Evolutionary conservation across 192 early-diverging fungal species (phyloP).

Genomic region (Coemansia furcata): DNA sequence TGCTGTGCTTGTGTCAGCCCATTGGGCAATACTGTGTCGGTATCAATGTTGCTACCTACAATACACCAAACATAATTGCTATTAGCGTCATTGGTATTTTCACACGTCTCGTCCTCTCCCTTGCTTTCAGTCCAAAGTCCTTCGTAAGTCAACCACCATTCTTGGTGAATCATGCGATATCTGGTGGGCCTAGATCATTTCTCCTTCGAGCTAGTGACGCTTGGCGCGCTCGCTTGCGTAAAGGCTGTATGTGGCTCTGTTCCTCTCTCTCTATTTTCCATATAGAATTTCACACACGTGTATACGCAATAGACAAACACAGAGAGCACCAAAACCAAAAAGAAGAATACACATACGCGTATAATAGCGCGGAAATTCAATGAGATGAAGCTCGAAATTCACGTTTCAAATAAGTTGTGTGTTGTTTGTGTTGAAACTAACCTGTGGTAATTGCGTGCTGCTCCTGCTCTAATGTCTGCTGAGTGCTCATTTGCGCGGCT

Average conservation of each 20-base stretch:
- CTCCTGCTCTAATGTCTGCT: not conserved
- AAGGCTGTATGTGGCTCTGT: not conserved
- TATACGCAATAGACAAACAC: not conserved
- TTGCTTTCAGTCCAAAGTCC: not conserved
- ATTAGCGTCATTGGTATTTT: not conserved
- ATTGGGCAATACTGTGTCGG: slow-evolving; percentile 11
- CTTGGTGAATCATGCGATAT: not conserved
- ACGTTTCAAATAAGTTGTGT: not conserved
- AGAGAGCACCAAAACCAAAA: not conserved
- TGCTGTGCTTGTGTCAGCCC: slow-evolving; percentile 42
- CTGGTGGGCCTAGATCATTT: not conserved
- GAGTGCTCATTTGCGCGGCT: not conserved
- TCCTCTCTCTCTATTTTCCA: not conserved
- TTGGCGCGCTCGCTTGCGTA: not conserved
- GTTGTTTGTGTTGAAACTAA: not conserved
- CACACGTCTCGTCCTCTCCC: not conserved
- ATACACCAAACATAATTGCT: not conserved
- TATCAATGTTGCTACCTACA: not conserved
- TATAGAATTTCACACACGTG: not conserved
- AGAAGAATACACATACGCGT: not conserved
- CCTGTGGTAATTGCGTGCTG: not conserved
- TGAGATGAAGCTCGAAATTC: not conserved
- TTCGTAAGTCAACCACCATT: not conserved
- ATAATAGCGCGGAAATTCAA: not conserved
- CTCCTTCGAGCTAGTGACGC: not conserved